Base-by-base conservation (phyloP, 805 yeast species). In the Saccharomyces mikatae region DNA sequence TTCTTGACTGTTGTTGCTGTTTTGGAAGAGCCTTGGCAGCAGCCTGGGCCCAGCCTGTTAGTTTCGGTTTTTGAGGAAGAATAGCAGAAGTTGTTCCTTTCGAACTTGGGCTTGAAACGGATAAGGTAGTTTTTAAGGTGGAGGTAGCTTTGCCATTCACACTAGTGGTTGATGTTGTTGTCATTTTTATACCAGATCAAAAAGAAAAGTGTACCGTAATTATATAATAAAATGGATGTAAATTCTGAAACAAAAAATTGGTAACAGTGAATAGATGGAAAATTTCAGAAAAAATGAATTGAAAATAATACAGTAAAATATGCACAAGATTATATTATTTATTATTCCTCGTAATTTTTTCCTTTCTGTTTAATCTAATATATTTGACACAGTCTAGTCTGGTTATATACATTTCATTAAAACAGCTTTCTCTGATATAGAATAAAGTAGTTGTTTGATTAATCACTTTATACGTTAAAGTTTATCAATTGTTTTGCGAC, bases 11-110 rank as follows among this genome's bases (percentile, higher is more conserved):
- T 28, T 31, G 52, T 13, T 50, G 54, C 30, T 53, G 53, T 52
- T 57, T 60, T 41, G 67, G 68, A 49, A 60, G 50, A 13, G 68
- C 58, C 51, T 58, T 60, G 17, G 69, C 64, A 14, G 70, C 70
- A 30, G 70, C 70, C 50, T 66, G 70, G 1, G 69, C 71, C 71
- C 71, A 67, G 2, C 69, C 69, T 11, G 69, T 62, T 48, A 65
- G 56, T 54, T 62, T 64, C 31, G 68, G 63, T 44, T 59, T 57
- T 17, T 46, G 50, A n/a, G 52, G 41, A 30, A 54, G 52, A 4
- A 57, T 46, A 28, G 59, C 47, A 3, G 46, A 14, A 1, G 52
- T 52, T 13, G 54, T 9, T 10, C 44, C 17, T 6, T 36, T 36
- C 10, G 44, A 36, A 36, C 11, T 36, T 36, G 44, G 17, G 10